A percentile compares a stretch with the other conserved stretches of the same genome.
Conservation (phyloP, 1,139 yeast species). For the Kluyveromyces marxianus region DNA sequence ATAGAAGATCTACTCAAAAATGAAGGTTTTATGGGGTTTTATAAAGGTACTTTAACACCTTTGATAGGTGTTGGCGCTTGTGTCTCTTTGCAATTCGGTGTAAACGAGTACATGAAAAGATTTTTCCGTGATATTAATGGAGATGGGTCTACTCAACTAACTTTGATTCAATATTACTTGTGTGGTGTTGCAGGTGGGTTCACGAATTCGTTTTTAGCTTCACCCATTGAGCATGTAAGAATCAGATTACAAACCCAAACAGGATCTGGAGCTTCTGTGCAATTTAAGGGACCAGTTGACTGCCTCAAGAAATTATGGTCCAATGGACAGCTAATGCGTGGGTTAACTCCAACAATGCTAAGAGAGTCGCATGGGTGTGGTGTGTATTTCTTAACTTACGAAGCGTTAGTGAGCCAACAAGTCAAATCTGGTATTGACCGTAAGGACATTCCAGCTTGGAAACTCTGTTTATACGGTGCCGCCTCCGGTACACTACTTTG, state of each 20-base stretch:
- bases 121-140: slow-evolving; percentile 22
- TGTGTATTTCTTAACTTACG: slow-evolving; percentile 80
- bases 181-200: slow-evolving; percentile 88
- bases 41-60: slow-evolving; percentile 84
- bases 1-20: slow-evolving; percentile 57
- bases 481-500: slow-evolving; percentile 82
- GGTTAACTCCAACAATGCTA: slow-evolving; percentile 68
- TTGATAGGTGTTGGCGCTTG: slow-evolving; percentile 91
- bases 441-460: slow-evolving; percentile 62
- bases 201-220: slow-evolving; percentile 78
- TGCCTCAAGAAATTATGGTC: slow-evolving; percentile 52
- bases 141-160: slow-evolving; percentile 31
- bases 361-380: slow-evolving; percentile 89
- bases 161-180: slow-evolving; percentile 55
- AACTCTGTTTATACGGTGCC: slow-evolving; percentile 75
- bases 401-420: slow-evolving; percentile 68
- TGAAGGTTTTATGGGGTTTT: slow-evolving; percentile 78
- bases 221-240: slow-evolving; percentile 91
- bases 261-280: slow-evolving; percentile 35
- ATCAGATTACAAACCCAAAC: slow-evolving; percentile 77
- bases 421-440: slow-evolving; percentile 40
- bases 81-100: slow-evolving; percentile 81
- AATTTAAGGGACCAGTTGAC: slow-evolving; percentile 63
- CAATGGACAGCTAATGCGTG: slow-evolving; percentile 71
- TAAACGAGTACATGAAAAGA: slow-evolving; percentile 89